Evolutionary conservation across 306 rosid genomes (phyloP).

Genomic region (Trifolium repens): DNA sequence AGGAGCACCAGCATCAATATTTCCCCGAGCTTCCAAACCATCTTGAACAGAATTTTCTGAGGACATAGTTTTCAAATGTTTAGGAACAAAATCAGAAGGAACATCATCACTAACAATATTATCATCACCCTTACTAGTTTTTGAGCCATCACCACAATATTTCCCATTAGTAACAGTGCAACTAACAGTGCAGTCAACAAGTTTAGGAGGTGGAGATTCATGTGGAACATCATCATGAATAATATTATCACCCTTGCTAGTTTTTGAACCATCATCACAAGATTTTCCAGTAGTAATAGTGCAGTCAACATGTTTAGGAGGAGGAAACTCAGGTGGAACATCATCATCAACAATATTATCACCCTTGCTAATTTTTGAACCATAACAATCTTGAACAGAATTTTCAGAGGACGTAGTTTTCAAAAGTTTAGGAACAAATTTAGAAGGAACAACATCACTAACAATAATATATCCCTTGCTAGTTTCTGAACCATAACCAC

Average conservation of each 20-base stretch:
- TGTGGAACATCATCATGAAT: too few relatives aligned
- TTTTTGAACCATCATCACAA: too few relatives aligned
- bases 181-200: not conserved
- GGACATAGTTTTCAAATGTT: not conserved
- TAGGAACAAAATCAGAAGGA: too few relatives aligned
- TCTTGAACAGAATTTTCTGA: slow-evolving; percentile 2
- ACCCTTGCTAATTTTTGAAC: too few relatives aligned
- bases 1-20: slow-evolving; percentile 27
- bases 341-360: too few relatives aligned
- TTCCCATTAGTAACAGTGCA: slow-evolving; percentile 9
- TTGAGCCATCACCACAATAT: slow-evolving; percentile 9
- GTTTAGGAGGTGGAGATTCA: not conserved
- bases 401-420: not conserved
- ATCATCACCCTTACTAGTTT: not conserved
- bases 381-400: not conserved
- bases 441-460: slow-evolving; percentile 30
- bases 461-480: not conserved
- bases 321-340: too few relatives aligned
- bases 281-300: too few relatives aligned
- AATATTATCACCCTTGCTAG: too few relatives aligned
- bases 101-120: slow-evolving; percentile 21
- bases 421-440: slow-evolving; percentile 17
- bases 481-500: slow-evolving; percentile 11
- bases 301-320: too few relatives aligned
- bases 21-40: not conserved